These are phyloP conservation scores for Saccharomycopsis hybrid DNA, from an alignment of 1,139 yeast species.

Conservation along the genomic window DNA sequence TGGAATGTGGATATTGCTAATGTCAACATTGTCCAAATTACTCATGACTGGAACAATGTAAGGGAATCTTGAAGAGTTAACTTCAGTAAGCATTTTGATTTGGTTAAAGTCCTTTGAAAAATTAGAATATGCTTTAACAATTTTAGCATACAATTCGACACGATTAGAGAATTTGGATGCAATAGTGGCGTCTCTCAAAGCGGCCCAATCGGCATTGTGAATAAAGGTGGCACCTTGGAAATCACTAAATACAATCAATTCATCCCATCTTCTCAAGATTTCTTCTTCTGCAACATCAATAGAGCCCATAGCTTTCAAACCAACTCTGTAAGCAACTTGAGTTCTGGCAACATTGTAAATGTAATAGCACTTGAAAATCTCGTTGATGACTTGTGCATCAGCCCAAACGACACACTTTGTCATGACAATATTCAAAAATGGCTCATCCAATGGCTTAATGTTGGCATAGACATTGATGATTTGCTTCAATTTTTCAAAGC, in stretches of 20 bases:
- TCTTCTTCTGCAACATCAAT: constrained; percentile 51
- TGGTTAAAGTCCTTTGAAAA: constrained; percentile 42
- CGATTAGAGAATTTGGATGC: constrained; percentile 41
- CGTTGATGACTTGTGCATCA: constrained; percentile 57
- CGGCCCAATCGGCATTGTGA: constrained; percentile 86
- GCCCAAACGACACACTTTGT: constrained; percentile 67
- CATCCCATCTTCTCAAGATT: constrained; percentile 57
- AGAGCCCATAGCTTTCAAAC: constrained; percentile 67
- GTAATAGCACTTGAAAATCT: constrained; percentile 56
- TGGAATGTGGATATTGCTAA: constrained; percentile 34
- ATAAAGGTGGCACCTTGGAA: constrained; percentile 49
- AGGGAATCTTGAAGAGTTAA: constrained; percentile 36
- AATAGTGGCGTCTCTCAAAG: constrained; percentile 72
- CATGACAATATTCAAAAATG: constrained; percentile 71
- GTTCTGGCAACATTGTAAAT: constrained; percentile 54
- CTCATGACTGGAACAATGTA: constrained; percentile 34
- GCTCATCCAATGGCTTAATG: constrained; percentile 59
- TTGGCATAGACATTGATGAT: constrained; percentile 52
- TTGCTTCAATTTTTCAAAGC: constrained; percentile 51
- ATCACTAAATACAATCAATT: constrained; percentile 49
- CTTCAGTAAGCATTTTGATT: constrained; percentile 35
- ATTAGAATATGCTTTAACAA: constrained; percentile 46
- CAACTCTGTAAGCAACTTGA: constrained; percentile 69
- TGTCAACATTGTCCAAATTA: constrained; percentile 32
- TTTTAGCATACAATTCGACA: constrained; percentile 49